These are phyloP conservation scores for Buxus sempervirens DNA, from an alignment of 164 flowering plant genomes.

Conservation along the genomic window DNA sequence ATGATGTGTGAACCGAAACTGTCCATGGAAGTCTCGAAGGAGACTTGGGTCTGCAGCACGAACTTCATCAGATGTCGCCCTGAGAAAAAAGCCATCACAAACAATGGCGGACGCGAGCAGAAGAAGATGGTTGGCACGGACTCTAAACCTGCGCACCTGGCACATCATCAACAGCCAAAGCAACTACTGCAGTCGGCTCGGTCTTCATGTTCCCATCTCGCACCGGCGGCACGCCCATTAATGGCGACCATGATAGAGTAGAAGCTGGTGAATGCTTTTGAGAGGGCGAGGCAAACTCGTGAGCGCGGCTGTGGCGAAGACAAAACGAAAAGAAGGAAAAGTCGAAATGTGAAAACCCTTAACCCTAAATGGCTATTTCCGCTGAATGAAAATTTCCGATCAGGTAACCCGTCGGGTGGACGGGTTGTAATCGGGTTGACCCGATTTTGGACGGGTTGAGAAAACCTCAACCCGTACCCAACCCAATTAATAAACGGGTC, in stretches of 20 bases:
- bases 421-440: no score
- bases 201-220: conserved; percentile 55
- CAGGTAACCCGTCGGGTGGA: no score
- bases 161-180: conserved; percentile 5
- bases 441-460: no score
- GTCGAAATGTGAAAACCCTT: no score
- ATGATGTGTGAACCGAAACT: conserved; percentile 98
- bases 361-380: no score
- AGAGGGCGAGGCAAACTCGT: no score
- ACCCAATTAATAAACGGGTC: no score
- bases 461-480: no score
- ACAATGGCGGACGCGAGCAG: conserved; percentile 22
- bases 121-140: conserved; percentile 37
- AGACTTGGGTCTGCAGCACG: conserved; percentile 89
- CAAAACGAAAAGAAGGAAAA: no score
- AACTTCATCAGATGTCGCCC: conserved; percentile 73
- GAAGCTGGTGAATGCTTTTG: conserved; percentile 60
- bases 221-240: conserved; percentile 26
- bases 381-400: no score
- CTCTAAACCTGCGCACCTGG: conserved; percentile 18
- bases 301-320: no score
- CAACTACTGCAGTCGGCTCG: conserved; percentile 39
- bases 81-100: conserved; percentile 16
- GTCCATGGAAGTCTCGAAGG: conserved; percentile 96
- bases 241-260: conserved; percentile 64